Conservation (phyloP, 768 basidiomycete species). For the Mycena leptocephala region DNA sequence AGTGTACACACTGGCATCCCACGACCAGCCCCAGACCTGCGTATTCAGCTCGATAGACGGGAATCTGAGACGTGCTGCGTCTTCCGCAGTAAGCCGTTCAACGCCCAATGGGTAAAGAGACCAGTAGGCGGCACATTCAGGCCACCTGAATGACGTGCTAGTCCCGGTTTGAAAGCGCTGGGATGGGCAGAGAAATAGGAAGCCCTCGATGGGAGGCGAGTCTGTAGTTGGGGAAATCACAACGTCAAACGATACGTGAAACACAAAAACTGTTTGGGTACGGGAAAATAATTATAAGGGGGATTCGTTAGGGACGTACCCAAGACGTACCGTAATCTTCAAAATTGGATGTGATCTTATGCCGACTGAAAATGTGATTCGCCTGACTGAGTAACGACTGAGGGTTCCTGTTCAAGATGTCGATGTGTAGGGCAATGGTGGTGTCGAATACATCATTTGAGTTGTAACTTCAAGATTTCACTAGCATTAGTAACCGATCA, state of each 20-base stretch:
- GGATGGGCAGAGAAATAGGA: neutral
- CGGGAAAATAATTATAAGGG: no score
- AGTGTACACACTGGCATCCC: neutral
- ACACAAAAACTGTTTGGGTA: neutral
- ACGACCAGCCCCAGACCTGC: neutral
- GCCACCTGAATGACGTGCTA: neutral
- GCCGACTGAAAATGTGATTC: slow-evolving; percentile 1
- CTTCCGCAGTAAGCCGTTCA: neutral
- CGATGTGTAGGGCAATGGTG: neutral
- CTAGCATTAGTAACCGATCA: no score
- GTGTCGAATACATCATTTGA: neutral
- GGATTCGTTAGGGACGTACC: no score
- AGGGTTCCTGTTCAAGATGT: neutral
- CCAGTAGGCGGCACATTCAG: neutral
- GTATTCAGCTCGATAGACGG: neutral
- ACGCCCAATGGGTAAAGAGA: neutral
- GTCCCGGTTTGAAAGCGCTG: neutral
- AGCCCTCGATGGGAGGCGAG: neutral
- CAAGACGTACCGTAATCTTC: neutral
- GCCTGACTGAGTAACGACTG: neutral
- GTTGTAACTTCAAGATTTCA: neutral
- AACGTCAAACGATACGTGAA: neutral
- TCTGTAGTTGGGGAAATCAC: neutral
- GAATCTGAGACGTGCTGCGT: neutral
- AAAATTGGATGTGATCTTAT: neutral